phyloP scores from a whole-genome alignment of 257 asterid genomes.

The Verbascum thapsus region DNA sequence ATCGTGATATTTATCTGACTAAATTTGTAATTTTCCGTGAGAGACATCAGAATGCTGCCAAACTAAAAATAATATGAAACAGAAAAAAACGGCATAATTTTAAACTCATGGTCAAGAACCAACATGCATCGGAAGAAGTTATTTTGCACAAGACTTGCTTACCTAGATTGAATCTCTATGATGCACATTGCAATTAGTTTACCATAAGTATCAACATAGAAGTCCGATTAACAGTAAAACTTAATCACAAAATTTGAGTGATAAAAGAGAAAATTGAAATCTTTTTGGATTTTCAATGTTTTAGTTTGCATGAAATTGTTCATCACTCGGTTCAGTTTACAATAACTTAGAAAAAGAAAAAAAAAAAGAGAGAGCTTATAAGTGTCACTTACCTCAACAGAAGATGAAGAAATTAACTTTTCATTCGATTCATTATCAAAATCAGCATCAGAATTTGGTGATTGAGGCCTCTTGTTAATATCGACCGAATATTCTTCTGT shows the following conservation, averaged over 20 bases:
- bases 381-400: constrained; percentile 53
- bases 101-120: constrained; percentile 8
- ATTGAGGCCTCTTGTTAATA: constrained; percentile 35
- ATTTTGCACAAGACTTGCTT: constrained; percentile 15
- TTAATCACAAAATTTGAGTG: neutral
- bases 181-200: constrained; percentile 6
- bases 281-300: neutral
- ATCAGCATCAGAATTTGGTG: constrained; percentile 38
- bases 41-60: no score
- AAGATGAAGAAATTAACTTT: constrained; percentile 36
- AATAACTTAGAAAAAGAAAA: neutral
- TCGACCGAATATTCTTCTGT: constrained; percentile 34
- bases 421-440: constrained; percentile 36
- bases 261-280: neutral
- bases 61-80: no score
- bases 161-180: constrained; percentile 1
- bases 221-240: neutral
- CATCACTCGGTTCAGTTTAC: constrained; percentile 13
- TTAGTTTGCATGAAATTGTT: constrained; percentile 14
- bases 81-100: neutral
- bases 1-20: no score
- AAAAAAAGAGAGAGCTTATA: neutral
- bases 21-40: no score
- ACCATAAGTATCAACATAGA: neutral
- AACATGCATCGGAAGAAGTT: neutral